These are phyloP conservation scores for Umbelopsis isabellina DNA, from an alignment of 192 early-diverging fungal genomes.

Conservation along the genomic window DNA sequence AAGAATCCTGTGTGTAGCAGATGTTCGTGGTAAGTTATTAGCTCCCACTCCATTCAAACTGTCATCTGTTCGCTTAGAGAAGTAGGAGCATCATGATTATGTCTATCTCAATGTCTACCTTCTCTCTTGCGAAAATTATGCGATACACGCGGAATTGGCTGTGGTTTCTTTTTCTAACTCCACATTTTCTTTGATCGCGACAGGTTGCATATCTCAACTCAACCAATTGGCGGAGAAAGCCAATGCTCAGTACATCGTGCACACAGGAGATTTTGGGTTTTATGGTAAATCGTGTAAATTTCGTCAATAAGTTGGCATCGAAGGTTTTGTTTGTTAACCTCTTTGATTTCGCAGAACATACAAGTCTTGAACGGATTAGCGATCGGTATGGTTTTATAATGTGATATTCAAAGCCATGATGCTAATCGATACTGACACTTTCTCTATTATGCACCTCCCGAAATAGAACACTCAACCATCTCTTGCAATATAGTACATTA, in stretches of 20 bases:
- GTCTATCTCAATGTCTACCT: background rate
- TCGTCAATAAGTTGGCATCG: background rate
- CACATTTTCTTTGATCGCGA: background rate
- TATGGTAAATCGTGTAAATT: constrained; percentile 45
- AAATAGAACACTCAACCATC: constrained; percentile 55
- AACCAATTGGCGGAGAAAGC: constrained; percentile 58
- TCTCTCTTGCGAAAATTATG: background rate
- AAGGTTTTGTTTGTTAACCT: constrained; percentile 2
- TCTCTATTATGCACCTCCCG: no score
- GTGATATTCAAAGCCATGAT: no score
- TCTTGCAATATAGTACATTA: constrained; percentile 60
- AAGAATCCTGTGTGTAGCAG: constrained; percentile 55
- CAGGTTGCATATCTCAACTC: constrained; percentile 61
- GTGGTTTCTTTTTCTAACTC: constrained; percentile 7
- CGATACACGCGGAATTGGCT: constrained; percentile 1
- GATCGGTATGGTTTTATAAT: constrained; percentile 40
- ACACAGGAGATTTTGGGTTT: constrained; percentile 66
- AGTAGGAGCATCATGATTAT: background rate
- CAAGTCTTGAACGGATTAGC: constrained; percentile 54
- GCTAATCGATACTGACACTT: constrained; percentile 1
- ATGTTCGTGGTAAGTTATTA: constrained; percentile 45
- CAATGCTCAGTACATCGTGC: constrained; percentile 56
- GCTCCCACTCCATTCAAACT: background rate
- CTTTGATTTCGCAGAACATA: constrained; percentile 36
- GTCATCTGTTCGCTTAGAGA: background rate